Percentiles rank a stretch among this genome's conserved stretches.
Conservation (phyloP, 768 basidiomycete genomes). For the Gymnopilus dilepis region DNA sequence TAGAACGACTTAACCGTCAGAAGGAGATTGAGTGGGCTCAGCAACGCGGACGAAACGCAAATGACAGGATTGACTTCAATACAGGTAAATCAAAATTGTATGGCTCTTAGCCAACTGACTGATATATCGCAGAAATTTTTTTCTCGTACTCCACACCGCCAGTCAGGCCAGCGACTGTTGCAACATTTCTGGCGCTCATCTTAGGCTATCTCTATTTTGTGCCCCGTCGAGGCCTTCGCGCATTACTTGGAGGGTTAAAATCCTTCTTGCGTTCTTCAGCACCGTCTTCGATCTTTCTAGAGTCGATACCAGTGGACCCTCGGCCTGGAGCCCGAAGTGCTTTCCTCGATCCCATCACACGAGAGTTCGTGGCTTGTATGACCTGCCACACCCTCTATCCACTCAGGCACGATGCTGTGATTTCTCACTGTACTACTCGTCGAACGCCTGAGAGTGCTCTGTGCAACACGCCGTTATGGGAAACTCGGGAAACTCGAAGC, state of each 20-base stretch:
- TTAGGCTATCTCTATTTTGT: conserved; percentile 27
- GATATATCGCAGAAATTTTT: neutral
- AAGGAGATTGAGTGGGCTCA: conserved; percentile 18
- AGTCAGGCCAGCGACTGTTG: neutral
- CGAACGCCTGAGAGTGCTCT: no score
- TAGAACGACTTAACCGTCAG: neutral
- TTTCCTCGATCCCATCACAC: conserved; percentile 29
- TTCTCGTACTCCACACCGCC: neutral
- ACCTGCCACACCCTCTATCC: conserved; percentile 29
- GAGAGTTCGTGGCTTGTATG: conserved; percentile 28
- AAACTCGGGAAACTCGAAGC: no score
- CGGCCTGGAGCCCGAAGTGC: conserved; percentile 17
- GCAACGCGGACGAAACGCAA: conserved; percentile 6
- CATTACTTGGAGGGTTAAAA: conserved; percentile 24
- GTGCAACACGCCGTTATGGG: no score
- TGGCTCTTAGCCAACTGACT: neutral
- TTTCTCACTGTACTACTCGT: neutral
- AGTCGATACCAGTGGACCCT: conserved; percentile 28
- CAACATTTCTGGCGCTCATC: neutral
- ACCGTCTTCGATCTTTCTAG: neutral
- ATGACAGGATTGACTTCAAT: conserved; percentile 6
- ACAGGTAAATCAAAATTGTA: conserved; percentile 16
- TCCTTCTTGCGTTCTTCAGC: conserved; percentile 18
- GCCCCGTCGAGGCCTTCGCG: conserved; percentile 22
- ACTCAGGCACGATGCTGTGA: conserved; percentile 10